Base-by-base conservation (phyloP, 352 stramenopile species). In the Aphanomyces cochlioides region DNA sequence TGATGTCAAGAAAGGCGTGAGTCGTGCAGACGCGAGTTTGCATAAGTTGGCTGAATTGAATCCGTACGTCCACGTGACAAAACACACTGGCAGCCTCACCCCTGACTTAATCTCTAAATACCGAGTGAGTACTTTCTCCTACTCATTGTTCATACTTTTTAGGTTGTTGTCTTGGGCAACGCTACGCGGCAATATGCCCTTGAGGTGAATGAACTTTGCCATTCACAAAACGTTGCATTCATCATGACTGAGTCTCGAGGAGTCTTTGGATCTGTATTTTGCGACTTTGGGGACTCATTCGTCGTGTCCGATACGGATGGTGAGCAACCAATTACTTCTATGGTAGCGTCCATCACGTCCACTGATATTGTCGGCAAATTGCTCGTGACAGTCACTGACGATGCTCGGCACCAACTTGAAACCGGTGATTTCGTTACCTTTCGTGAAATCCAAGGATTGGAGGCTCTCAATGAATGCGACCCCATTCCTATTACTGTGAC, bases 381-480 rank as follows among this genome's bases (percentile, higher is more conserved):
- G 7, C 76, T 98, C 36, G 87, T 99, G 37, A 99, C 98, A 15
- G 95, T 99, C n/a, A 90, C 97, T 65, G 97, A 99, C 72, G 98
- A 99, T 74, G 85, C 96, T 47, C 90, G 96, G 61, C 97, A 99
- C 79, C 91, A 95, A 64, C 81, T 99, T 3, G 95, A 99, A 76
- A 98, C 94, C 0, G 97, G 97, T 17, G 96, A 99, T 81, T 83
- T 90, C 5, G 95, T 99, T 5, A 97, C 87, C 2, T 99, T 99
- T 79, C 92, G 92, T 36, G 95, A 98, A 73, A 88, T 99, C 54
- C 83, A 92, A 48, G 96, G 96, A 60, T 90, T 99, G 60, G 74
- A 80, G 7, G 92, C 96, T 73, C 69, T 98, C 54, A 96, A 95
- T 63, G 83, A 83, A 28, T 84, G 81, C 50, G 74, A 83, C 3